A percentile compares a stretch with the other conserved stretches of the same genome.
These are phyloP conservation scores for Tricholoma sp. DNA, from an alignment of 768 basidiomycete species.

Conservation along the genomic window DNA sequence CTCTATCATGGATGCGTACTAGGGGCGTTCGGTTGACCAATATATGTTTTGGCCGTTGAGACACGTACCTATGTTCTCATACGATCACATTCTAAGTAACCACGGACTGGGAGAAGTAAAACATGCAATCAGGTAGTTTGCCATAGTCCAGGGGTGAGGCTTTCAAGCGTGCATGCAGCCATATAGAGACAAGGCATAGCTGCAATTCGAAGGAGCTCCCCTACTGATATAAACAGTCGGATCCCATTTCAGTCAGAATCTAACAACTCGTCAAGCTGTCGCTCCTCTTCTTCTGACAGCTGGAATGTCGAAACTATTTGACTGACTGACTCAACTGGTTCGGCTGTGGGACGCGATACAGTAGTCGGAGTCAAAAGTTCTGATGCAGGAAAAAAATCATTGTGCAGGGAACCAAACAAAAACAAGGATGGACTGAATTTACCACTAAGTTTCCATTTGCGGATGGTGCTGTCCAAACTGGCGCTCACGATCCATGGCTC, in stretches of 20 bases:
- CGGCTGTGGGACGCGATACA: conserved; percentile 6
- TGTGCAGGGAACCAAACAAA: not conserved
- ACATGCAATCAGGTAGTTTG: not conserved
- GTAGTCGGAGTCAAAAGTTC: conserved; percentile 37
- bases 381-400: conserved; percentile 11
- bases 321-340: conserved; percentile 6
- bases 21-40: too few species aligned
- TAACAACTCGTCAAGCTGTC: conserved; percentile 77
- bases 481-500: conserved; percentile 83
- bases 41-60: too few species aligned
- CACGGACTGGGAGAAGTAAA: too few species aligned
- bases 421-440: conserved; percentile 11
- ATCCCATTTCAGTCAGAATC: conserved; percentile 23
- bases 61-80: too few species aligned
- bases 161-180: too few species aligned
- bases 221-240: not conserved
- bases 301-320: conserved; percentile 26
- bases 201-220: not conserved
- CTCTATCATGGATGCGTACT: too few species aligned
- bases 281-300: conserved; percentile 86
- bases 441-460: conserved; percentile 80
- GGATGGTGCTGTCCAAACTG: conserved; percentile 82
- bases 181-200: not conserved
- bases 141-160: too few species aligned
- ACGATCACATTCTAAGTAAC: too few species aligned